Base-by-base conservation (phyloP, 2,329 filamentous ascomycete genomes). In the Colletotrichum limetticola region DNA sequence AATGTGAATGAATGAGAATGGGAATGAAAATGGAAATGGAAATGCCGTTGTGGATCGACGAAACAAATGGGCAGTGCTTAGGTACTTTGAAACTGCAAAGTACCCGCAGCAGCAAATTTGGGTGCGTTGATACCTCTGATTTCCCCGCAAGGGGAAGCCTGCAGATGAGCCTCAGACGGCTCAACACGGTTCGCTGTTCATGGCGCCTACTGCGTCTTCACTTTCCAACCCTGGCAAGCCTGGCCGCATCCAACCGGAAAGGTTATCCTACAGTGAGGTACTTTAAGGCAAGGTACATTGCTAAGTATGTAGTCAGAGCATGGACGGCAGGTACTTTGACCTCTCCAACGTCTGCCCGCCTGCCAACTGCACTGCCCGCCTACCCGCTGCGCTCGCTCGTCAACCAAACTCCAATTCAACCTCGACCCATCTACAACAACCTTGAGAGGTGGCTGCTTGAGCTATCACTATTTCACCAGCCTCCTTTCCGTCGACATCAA, bases 161-260 rank as follows among this genome's bases (percentile, higher is more conserved):
- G 58, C 30, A 8, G n/a, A 37, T 52, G 57, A 63, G 64, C 57
- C 68, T 63, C 68, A 58, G 52, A 62, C 65, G 35, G 59, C 19
- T 22, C 16, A 49, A 49, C 42, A 49, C 19, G 42, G 42, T 49
- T 55, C 60, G 66, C 66, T 42, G 37, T 42, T 12, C 37, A 42
- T 42, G 37, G 37, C 37, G 14, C 37, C 37, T 42, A 42, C 32
- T 35, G 32, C 32, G 32, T 35, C 11, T 19, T 42, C 37, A 42
- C 59, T 62, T 62, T 68, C 64, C 60, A 62, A 71, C 60, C 68
- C 49, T 56, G 55, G 62, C 60, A 62, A 71, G 55, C 68, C 49
- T 56, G 55, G 62, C 68, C 68, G 58, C 58, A 60, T 26, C 49
- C 32, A 70, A 53, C 42, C 42, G 42, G 42, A 22, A 49, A 49